Base-by-base conservation (phyloP, 495 filamentous ascomycete species). In the Penicillium verhagenii region DNA sequence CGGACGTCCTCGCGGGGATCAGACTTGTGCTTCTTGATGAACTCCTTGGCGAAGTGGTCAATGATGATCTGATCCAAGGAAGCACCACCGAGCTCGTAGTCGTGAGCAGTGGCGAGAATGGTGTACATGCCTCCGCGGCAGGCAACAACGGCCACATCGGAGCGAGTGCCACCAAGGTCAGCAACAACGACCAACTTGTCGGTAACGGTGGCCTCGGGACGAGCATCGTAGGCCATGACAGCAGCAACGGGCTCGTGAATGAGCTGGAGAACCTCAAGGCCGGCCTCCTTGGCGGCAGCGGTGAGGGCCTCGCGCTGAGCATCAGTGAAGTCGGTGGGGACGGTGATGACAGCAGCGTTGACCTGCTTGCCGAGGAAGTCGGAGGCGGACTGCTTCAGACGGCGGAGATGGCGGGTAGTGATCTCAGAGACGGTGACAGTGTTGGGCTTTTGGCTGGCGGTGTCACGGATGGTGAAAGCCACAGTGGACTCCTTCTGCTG, bases 1-100 rank as follows among this genome's bases (percentile, higher is more conserved):
- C 87, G 86, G 10, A 82, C 80, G 61, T 91, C 88, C 66, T 87
- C 81, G 54, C 94, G 82, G 21, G 95, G 94, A 68, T 98, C 94
- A 44, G 79, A 82, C 70, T 91, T 91, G 71, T 93, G 76, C 78
- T 95, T 91, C 83, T 97, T 97, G 58, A 93, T 79, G 75, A 98
- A 98, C 71, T 97, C 94, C 81, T 98, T 97, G 53, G 94, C 88
- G 63, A 97, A 97, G 79, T 96, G 86, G 69, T 97, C 92, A 60
- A 96, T 88, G 43, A 98, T 80, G 31, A 95, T 85, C 64, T 92
- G 81, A 74, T 98, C 94, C 29, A 98, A 76, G 42, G 89, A 83
- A 21, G 81, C 72, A 61, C 94, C 94, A 45, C 86, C 83, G 53
- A 90, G 87, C 66, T 96, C 91, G 70, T 95, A 96, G 78, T 98